Conservation (phyloP, 1,284 basidiomycete genomes). For the Trichosporon ovoides region DNA sequence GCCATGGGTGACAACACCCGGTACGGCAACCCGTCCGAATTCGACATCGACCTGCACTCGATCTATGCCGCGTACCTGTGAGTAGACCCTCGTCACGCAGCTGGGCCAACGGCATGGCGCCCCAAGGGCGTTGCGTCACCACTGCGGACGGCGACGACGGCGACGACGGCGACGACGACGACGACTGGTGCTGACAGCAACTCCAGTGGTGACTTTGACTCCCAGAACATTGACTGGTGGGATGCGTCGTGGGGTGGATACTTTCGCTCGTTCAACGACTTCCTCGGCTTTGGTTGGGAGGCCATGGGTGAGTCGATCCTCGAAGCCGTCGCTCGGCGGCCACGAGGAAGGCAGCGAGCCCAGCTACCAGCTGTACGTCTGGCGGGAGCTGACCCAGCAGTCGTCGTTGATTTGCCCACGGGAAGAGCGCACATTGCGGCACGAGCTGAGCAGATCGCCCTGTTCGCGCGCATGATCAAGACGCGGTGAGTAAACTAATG, state of each 20-base stretch:
- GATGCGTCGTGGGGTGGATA: slow-evolving; percentile 73
- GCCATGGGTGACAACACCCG: slow-evolving; percentile 37
- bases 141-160: not conserved
- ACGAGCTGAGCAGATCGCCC: slow-evolving; percentile 58
- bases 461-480: slow-evolving; percentile 49
- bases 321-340: no score
- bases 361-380: not conserved
- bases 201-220: slow-evolving; percentile 63
- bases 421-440: slow-evolving; percentile 74
- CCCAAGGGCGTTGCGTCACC: not conserved
- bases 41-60: slow-evolving; percentile 79
- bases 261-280: slow-evolving; percentile 73
- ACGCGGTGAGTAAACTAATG: slow-evolving; percentile 30
- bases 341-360: not conserved
- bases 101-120: not conserved
- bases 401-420: slow-evolving; percentile 66
- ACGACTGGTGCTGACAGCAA: not conserved
- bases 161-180: no score
- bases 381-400: slow-evolving; percentile 33
- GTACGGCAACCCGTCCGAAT: slow-evolving; percentile 67
- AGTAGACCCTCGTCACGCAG: slow-evolving; percentile 10
- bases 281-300: slow-evolving; percentile 79
- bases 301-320: slow-evolving; percentile 53
- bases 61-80: slow-evolving; percentile 74
- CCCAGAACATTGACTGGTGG: slow-evolving; percentile 66